phyloP scores from a whole-genome alignment of 2,329 filamentous ascomycete species.

The Pseudogymnoascus sp. region DNA sequence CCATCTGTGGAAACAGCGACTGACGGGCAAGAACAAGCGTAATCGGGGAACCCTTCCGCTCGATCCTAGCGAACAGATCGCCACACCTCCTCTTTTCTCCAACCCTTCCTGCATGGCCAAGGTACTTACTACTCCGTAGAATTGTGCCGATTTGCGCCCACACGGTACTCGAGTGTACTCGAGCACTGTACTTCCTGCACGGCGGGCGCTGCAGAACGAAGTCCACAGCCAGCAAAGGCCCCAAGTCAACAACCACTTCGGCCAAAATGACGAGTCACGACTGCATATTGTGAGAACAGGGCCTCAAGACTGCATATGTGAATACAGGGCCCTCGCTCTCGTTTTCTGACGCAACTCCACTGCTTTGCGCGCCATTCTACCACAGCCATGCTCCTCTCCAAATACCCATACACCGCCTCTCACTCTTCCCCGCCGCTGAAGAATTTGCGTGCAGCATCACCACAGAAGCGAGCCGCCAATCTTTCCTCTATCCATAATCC shows the following conservation, averaged over 20 bases:
- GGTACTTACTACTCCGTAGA: background rate
- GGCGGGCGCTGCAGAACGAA: background rate
- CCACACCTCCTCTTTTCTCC: background rate
- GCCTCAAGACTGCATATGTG: slow-evolving; percentile 4
- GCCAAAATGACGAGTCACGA: background rate
- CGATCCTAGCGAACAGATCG: slow-evolving; percentile 5
- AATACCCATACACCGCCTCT: slow-evolving; percentile 7
- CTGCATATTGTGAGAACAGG: background rate
- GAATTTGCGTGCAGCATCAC: background rate
- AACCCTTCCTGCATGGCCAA: background rate
- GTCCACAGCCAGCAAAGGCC: background rate
- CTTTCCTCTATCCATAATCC: background rate
- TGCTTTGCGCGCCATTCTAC: background rate
- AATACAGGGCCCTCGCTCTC: background rate
- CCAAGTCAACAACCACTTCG: background rate
- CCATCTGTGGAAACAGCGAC: background rate
- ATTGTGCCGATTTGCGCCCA: background rate
- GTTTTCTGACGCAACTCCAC: background rate
- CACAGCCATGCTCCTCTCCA: background rate
- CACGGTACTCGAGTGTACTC: background rate
- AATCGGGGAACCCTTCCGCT: slow-evolving; percentile 1
- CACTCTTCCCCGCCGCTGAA: background rate
- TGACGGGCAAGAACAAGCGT: background rate
- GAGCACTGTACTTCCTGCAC: background rate
- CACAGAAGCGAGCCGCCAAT: background rate